These are phyloP conservation scores for Copromyces sp. DNA, from an alignment of 495 filamentous ascomycete species.

Conservation along the genomic window DNA sequence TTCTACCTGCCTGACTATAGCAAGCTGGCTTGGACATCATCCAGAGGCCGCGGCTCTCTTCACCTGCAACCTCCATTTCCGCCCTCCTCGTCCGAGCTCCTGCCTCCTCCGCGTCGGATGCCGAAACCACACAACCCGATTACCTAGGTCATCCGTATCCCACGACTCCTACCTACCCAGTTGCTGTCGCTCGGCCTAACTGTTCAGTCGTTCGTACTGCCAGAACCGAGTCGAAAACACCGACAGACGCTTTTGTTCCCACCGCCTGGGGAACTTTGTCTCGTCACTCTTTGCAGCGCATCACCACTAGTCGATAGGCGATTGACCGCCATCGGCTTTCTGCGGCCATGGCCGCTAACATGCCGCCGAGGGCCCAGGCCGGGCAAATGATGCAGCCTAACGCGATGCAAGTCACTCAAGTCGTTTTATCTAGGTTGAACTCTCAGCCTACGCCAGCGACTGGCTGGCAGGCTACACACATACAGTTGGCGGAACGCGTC, in stretches of 20 bases:
- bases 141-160: background rate
- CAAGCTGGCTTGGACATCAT: background rate
- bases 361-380: conserved; percentile 31
- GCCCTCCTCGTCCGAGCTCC: background rate
- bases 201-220: background rate
- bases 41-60: background rate
- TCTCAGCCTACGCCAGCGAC: conserved; percentile 11
- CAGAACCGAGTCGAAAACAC: background rate
- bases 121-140: background rate
- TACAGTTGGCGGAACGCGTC: conserved; percentile 21
- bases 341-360: conserved; percentile 42
- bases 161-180: background rate
- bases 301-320: background rate
- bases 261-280: background rate
- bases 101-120: background rate
- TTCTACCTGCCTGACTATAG: background rate
- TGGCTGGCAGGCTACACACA: conserved; percentile 24
- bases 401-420: conserved; percentile 8
- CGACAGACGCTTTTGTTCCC: background rate
- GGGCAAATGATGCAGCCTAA: conserved; percentile 25
- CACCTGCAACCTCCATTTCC: background rate
- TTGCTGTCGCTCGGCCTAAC: background rate
- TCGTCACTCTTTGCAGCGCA: background rate
- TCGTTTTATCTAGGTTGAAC: conserved; percentile 6
- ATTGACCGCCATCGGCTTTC: conserved; percentile 9